Evolutionary conservation across 768 basidiomycete species (phyloP).

Genomic region (Dentipellis fragilis): DNA sequence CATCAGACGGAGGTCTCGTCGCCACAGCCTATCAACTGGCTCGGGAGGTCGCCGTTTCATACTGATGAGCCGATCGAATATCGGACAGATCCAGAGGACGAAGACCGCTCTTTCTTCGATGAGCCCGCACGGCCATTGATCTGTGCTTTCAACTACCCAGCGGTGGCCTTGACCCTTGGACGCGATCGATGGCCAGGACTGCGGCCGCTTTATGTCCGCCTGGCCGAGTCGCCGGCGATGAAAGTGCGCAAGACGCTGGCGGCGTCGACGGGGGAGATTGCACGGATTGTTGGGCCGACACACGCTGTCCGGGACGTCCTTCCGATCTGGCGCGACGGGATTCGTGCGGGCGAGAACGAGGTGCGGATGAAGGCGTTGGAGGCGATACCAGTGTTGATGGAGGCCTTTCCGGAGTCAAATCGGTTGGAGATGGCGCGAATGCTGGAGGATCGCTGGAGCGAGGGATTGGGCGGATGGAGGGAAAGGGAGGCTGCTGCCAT

Average conservation of each 20-base stretch:
- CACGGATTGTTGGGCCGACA: slow-evolving; percentile 70
- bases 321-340: slow-evolving; percentile 55
- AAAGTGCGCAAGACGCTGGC: slow-evolving; percentile 75
- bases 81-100: not conserved
- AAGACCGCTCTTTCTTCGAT: slow-evolving; percentile 23
- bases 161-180: slow-evolving; percentile 79
- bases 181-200: slow-evolving; percentile 63
- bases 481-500: slow-evolving; percentile 64
- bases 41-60: slow-evolving; percentile 3
- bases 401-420: slow-evolving; percentile 37
- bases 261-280: slow-evolving; percentile 83
- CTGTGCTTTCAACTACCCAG: slow-evolving; percentile 88
- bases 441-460: slow-evolving; percentile 46
- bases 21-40: slow-evolving; percentile 5
- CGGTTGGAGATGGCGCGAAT: slow-evolving; percentile 29
- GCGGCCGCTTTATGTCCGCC: slow-evolving; percentile 51
- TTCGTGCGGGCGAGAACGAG: slow-evolving; percentile 52
- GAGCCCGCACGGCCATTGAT: slow-evolving; percentile 69
- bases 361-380: slow-evolving; percentile 67
- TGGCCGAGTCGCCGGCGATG: slow-evolving; percentile 48
- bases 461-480: slow-evolving; percentile 55
- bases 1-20: not conserved
- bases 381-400: slow-evolving; percentile 46
- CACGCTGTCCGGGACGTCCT: slow-evolving; percentile 61
- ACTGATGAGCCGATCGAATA: not conserved